These are phyloP conservation scores for Adansonia digitata DNA, from an alignment of 345 rosid genomes.

Conservation along the genomic window DNA sequence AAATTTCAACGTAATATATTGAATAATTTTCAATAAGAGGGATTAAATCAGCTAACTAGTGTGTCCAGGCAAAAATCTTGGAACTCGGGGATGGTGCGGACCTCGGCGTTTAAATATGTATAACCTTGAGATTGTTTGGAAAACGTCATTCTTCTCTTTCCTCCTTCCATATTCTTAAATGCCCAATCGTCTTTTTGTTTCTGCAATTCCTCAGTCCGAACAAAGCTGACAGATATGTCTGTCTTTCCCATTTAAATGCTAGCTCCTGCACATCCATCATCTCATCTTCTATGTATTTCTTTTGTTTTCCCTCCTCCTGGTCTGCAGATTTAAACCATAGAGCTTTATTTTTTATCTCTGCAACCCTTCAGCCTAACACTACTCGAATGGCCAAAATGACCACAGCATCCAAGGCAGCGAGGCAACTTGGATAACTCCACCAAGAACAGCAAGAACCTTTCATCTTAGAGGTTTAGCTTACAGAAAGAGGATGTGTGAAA, in stretches of 20 bases:
- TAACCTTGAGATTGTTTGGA: not conserved
- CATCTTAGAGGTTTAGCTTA: conserved; percentile 33
- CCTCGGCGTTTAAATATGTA: not conserved
- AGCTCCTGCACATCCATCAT: conserved; percentile 7
- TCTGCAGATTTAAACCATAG: not conserved
- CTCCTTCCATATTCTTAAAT: conserved; percentile 17
- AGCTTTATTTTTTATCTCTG: conserved; percentile 11
- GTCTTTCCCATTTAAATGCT: conserved; percentile 21
- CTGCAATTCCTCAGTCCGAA: conserved; percentile 15
- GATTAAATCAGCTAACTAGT: not conserved
- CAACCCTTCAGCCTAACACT: not conserved
- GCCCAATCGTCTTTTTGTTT: conserved; percentile 11
- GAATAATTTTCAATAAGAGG: no score
- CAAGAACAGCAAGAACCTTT: conserved; percentile 62
- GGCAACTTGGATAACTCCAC: conserved; percentile 47
- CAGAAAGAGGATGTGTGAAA: conserved; percentile 31
- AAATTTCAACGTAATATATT: not conserved
- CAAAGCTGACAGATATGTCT: conserved; percentile 32
- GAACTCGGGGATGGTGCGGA: not conserved
- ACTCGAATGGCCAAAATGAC: conserved; percentile 25
- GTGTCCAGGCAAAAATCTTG: not conserved
- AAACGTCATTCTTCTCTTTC: not conserved
- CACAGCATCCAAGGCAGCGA: conserved; percentile 17
- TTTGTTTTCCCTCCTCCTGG: not conserved
- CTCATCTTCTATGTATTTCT: not conserved